These are phyloP conservation scores for Pseudonitzschia pungens DNA, from an alignment of 108 stramenopile genomes.

Conservation along the genomic window DNA sequence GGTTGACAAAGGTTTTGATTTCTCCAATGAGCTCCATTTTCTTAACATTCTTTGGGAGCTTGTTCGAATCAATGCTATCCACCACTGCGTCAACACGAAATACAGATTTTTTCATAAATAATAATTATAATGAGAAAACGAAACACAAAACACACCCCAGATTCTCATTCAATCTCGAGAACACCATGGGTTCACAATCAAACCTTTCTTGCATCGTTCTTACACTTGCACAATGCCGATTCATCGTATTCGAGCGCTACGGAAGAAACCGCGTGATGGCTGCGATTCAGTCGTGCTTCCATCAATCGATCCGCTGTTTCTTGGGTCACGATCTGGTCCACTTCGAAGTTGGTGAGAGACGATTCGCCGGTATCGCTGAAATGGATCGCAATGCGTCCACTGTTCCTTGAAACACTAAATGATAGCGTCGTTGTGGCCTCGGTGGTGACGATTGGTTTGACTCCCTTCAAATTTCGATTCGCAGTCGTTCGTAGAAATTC, in stretches of 20 bases:
- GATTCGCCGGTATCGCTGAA: conserved; percentile 28
- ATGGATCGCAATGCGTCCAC: conserved; percentile 60
- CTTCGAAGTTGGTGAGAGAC: conserved; percentile 54
- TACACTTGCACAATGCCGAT: conserved; percentile 28
- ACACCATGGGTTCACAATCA: neutral
- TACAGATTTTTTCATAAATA: neutral
- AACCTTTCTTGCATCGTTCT: neutral
- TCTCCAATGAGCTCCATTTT: conserved; percentile 20
- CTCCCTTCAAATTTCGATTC: neutral
- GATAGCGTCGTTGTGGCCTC: conserved; percentile 14
- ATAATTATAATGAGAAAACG: neutral
- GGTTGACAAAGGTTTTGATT: conserved; percentile 46
- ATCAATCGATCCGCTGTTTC: conserved; percentile 39
- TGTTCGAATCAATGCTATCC: neutral
- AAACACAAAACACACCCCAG: neutral
- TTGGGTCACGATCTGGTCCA: conserved; percentile 47
- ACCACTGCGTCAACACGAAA: neutral
- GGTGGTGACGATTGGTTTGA: neutral
- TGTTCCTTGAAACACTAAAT: conserved; percentile 65
- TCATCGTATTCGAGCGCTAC: conserved; percentile 35
- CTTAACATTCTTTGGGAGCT: conserved; percentile 1
- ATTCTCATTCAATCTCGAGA: too few species aligned
- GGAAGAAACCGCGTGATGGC: conserved; percentile 8
- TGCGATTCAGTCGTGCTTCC: conserved; percentile 30
- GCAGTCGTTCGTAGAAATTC: neutral